A percentile compares a stretch with the other conserved stretches of the same genome.
phyloP scores from a whole-genome alignment of 768 basidiomycete genomes.

The Rhizopogon vinicolor region DNA sequence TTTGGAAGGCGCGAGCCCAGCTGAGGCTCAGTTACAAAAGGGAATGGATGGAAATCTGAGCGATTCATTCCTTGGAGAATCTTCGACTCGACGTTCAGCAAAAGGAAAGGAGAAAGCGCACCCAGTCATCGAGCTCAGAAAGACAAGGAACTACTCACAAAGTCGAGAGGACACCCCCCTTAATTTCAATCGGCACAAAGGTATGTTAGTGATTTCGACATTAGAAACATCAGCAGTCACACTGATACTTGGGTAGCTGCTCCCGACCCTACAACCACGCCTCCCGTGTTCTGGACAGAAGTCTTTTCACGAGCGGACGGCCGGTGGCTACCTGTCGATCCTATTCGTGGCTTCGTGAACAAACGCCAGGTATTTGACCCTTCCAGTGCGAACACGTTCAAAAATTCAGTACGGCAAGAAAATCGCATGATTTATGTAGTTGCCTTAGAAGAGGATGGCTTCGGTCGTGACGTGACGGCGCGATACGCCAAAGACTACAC shows the following conservation, averaged over 20 bases:
- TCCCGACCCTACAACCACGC: slow-evolving; percentile 52
- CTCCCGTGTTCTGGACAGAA: slow-evolving; percentile 96
- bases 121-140: slow-evolving; percentile 55
- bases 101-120: slow-evolving; percentile 57
- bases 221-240: not conserved
- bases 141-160: slow-evolving; percentile 46
- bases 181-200: not conserved
- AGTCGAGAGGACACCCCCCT: slow-evolving; percentile 29
- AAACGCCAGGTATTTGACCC: slow-evolving; percentile 82
- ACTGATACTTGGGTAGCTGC: slow-evolving; percentile 19
- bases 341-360: slow-evolving; percentile 75
- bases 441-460: slow-evolving; percentile 93
- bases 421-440: slow-evolving; percentile 93
- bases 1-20: slow-evolving; percentile 26
- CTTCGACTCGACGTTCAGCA: slow-evolving; percentile 31
- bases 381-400: slow-evolving; percentile 23
- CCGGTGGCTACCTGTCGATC: slow-evolving; percentile 92
- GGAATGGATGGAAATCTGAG: not conserved
- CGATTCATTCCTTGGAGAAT: not conserved
- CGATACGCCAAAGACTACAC: slow-evolving; percentile 82
- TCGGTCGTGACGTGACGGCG: slow-evolving; percentile 85
- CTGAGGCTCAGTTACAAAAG: not conserved
- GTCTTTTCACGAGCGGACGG: slow-evolving; percentile 91
- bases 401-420: slow-evolving; percentile 35
- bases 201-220: slow-evolving; percentile 1